phyloP scores from a whole-genome alignment of 2,329 filamentous ascomycete genomes.

The Sarocladiaceae sp. region DNA sequence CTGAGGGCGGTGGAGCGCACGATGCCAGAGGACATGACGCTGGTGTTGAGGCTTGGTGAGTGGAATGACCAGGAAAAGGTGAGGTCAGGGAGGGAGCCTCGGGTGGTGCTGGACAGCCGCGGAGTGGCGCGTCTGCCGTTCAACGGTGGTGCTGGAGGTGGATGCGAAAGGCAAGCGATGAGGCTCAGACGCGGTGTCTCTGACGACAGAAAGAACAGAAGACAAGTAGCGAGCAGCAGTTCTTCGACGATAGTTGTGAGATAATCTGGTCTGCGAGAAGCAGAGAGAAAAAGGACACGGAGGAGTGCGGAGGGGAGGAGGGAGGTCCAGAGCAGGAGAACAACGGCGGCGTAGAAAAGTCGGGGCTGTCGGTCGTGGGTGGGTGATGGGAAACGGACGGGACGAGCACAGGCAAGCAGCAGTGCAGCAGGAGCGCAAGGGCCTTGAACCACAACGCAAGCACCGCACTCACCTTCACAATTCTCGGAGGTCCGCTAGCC shows the following conservation, averaged over 20 bases:
- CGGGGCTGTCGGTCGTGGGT: constrained; percentile 3
- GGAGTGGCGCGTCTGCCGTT: constrained; percentile 1
- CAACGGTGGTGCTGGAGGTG: neutral
- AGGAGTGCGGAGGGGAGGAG: constrained; percentile 6
- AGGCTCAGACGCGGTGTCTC: neutral
- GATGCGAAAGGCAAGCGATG: neutral
- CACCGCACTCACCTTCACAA: neutral
- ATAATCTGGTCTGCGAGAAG: no score
- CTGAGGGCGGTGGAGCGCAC: constrained; percentile 56
- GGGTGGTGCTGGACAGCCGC: neutral
- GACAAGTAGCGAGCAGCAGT: neutral
- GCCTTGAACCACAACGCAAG: neutral
- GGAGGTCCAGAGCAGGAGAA: neutral
- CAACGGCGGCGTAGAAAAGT: constrained; percentile 3
- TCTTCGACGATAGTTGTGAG: neutral
- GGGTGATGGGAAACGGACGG: neutral
- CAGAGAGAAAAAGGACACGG: neutral
- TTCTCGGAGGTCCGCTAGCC: constrained; percentile 9
- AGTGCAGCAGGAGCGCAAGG: neutral
- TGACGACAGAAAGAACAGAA: neutral
- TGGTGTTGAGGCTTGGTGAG: neutral
- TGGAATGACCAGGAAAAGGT: neutral
- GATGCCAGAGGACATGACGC: constrained; percentile 29
- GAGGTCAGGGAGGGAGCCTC: constrained; percentile 13
- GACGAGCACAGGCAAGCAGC: neutral